phyloP scores from a whole-genome alignment of 2,329 filamentous ascomycete genomes.

The Fusarium pseudonygamai region DNA sequence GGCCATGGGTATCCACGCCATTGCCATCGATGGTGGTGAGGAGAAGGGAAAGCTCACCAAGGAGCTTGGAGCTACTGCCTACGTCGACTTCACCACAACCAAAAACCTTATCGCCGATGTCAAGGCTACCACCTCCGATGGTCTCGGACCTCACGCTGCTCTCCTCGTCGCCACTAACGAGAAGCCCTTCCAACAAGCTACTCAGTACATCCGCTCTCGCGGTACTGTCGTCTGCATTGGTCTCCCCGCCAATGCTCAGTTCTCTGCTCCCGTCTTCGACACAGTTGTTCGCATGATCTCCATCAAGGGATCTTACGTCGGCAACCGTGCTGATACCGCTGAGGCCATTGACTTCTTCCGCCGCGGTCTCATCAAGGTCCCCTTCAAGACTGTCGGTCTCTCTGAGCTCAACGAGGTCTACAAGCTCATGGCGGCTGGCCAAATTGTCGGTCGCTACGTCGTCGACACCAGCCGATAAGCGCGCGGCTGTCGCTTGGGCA shows the following conservation, averaged over 20 bases:
- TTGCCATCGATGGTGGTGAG: conserved; percentile 84
- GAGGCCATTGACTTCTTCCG: conserved; percentile 93
- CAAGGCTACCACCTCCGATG: conserved; percentile 80
- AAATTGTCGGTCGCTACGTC: conserved; percentile 82
- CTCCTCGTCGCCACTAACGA: conserved; percentile 87
- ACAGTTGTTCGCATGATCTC: conserved; percentile 89
- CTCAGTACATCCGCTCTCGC: conserved; percentile 83
- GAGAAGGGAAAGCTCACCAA: conserved; percentile 80
- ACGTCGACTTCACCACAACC: conserved; percentile 81
- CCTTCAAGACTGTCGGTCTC: conserved; percentile 85
- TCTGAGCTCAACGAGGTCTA: conserved; percentile 84
- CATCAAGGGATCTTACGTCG: conserved; percentile 94
- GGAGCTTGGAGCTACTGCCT: conserved; percentile 75
- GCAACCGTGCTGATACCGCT: conserved; percentile 85
- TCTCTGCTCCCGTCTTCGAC: conserved; percentile 88
- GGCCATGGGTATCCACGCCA: conserved; percentile 84
- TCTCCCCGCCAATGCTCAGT: conserved; percentile 80
- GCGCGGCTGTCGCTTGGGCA: conserved; percentile 31
- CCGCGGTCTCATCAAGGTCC: conserved; percentile 84
- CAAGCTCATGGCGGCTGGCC: conserved; percentile 74
- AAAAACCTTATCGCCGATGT: conserved; percentile 86
- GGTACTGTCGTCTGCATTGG: conserved; percentile 91
- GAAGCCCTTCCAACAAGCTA: conserved; percentile 95
- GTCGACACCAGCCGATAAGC: conserved; percentile 74
- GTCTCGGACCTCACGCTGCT: conserved; percentile 86